These are phyloP conservation scores for Phytophthora citricola DNA, from an alignment of 352 stramenopile species.

Conservation along the genomic window DNA sequence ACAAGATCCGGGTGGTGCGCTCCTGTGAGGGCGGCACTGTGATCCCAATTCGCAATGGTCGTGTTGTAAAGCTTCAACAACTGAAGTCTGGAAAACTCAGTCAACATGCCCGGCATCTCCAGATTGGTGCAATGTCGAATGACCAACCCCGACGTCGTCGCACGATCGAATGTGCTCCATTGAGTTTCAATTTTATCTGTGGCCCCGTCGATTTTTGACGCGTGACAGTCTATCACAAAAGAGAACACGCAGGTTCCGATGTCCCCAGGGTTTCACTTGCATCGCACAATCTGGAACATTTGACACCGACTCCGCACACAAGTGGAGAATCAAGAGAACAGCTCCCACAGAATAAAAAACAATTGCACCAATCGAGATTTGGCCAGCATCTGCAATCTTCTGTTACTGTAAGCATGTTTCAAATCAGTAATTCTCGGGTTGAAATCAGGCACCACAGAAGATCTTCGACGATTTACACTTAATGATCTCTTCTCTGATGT, in stretches of 20 bases:
- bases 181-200: conserved; percentile 3
- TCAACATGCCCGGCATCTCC: conserved; percentile 37
- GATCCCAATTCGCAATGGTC: conserved; percentile 33
- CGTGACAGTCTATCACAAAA: conserved; percentile 40
- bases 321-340: conserved; percentile 18
- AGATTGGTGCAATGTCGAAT: conserved; percentile 41
- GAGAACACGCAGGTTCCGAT: conserved; percentile 27
- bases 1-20: conserved; percentile 37
- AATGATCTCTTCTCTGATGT: background rate
- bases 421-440: background rate
- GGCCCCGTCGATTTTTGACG: background rate
- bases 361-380: conserved; percentile 5
- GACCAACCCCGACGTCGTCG: conserved; percentile 18
- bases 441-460: background rate
- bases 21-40: conserved; percentile 32
- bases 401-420: background rate
- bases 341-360: conserved; percentile 21
- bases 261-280: conserved; percentile 37
- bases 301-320: conserved; percentile 27
- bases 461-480: conserved; percentile 2
- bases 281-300: conserved; percentile 22
- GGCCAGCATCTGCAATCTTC: background rate
- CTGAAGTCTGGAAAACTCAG: conserved; percentile 40
- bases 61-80: conserved; percentile 48
- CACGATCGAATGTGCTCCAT: conserved; percentile 24